phyloP scores from a whole-genome alignment of 2,329 filamentous ascomycete genomes.

The Myriosclerotinia curreyana region DNA sequence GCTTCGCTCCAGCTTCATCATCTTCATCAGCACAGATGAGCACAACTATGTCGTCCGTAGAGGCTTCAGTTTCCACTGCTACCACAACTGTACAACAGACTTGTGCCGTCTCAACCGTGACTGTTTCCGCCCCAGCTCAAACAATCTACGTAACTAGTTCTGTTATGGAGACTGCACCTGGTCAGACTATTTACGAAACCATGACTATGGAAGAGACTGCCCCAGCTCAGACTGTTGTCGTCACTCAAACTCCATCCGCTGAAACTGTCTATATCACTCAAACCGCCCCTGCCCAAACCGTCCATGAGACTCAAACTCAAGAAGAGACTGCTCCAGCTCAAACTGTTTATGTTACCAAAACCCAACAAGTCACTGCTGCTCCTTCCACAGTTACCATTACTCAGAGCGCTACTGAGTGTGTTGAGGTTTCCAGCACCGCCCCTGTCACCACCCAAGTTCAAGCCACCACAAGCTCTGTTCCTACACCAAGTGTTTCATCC shows the following conservation, averaged over 20 bases:
- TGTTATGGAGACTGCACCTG: not conserved
- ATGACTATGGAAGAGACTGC: conserved; percentile 14
- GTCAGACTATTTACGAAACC: conserved; percentile 26
- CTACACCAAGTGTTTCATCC: not conserved
- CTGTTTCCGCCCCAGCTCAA: not conserved
- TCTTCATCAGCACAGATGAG: not conserved
- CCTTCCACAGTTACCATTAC: not conserved
- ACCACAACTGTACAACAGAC: not conserved
- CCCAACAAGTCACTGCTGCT: not conserved
- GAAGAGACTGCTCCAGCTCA: not conserved
- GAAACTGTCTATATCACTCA: not conserved
- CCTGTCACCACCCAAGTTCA: not conserved
- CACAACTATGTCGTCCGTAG: conserved; percentile 8
- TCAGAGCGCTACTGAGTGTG: not conserved
- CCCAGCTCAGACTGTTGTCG: not conserved
- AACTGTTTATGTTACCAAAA: not conserved
- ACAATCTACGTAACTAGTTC: not conserved
- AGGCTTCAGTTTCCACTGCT: conserved; percentile 14
- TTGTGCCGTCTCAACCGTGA: not conserved
- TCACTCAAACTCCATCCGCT: not conserved
- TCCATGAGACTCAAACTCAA: not conserved
- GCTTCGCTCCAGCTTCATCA: conserved; percentile 29
- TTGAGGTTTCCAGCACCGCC: not conserved
- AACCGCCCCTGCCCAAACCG: not conserved
- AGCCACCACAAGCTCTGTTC: not conserved